These are phyloP conservation scores for Wickerhamiella azyma DNA, from an alignment of 805 yeast species.

Conservation along the genomic window DNA sequence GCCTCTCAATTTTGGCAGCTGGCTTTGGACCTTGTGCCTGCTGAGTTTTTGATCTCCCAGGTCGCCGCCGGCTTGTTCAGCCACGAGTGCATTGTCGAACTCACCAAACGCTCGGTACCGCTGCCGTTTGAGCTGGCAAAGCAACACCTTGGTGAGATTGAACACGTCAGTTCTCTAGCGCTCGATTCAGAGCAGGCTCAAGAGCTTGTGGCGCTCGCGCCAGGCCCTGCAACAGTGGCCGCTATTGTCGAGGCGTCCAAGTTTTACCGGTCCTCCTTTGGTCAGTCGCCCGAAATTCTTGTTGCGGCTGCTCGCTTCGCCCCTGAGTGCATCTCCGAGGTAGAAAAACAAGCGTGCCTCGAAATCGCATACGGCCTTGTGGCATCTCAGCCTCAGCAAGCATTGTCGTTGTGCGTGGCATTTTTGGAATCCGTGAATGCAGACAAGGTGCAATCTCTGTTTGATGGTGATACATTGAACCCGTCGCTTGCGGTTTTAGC, in stretches of 20 bases:
- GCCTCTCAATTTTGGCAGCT: constrained; percentile 11
- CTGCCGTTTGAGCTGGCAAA: constrained; percentile 7
- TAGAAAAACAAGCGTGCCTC: constrained; percentile 33
- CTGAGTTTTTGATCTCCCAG: constrained; percentile 10
- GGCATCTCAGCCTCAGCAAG: constrained; percentile 50
- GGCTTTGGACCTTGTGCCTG: constrained; percentile 11
- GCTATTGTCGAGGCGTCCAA: constrained; percentile 13
- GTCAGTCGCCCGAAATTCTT: constrained; percentile 10
- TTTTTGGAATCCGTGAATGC: neutral
- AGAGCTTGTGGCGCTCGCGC: constrained; percentile 1
- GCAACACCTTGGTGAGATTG: constrained; percentile 5
- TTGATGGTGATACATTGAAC: neutral
- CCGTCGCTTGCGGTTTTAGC: neutral
- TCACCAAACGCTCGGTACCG: constrained; percentile 9
- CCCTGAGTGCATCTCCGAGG: constrained; percentile 5
- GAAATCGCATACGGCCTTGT: constrained; percentile 46
- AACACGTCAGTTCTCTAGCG: constrained; percentile 9
- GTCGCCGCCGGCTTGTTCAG: neutral
- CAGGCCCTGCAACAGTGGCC: constrained; percentile 8
- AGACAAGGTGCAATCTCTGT: neutral
- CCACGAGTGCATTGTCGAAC: constrained; percentile 9
- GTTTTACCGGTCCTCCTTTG: constrained; percentile 4
- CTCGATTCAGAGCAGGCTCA: constrained; percentile 2
- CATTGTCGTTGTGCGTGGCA: neutral
- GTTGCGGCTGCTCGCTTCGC: constrained; percentile 15